Evolutionary conservation across 2,329 filamentous ascomycete species (phyloP), one percentile per base, ranked within the genome.

Genomic region (Fusarium continuum): DNA sequence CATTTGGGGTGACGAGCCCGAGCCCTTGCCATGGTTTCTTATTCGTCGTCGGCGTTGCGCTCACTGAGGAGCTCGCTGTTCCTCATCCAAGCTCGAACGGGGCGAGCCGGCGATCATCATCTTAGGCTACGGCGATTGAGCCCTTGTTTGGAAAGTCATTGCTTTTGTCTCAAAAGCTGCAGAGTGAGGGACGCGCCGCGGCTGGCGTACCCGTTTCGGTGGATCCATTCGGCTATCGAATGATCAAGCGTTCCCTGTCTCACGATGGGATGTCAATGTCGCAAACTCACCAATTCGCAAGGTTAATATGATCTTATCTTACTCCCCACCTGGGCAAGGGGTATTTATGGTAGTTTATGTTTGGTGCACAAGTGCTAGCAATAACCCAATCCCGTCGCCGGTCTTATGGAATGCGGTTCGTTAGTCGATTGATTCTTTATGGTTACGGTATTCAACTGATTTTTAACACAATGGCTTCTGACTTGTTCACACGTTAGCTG

Each of bases 71-170:
- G 47, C 31, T 56, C n/a, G n/a, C n/a, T n/a, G n/a, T n/a, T n/a
- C 22, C 31, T 32, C 17, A 50, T 41, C 44, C 19, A 32, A 44
- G 45, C 61, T 65, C 47, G 28, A 43, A 47, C 56, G 57, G 51
- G 51, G 40, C 64, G 41, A 43, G 38, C 57, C 51, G 60, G 32
- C 43, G 55, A 65, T 65, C 64, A 13, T 62, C 31, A 67, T 65
- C 55, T 65, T 55, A 39, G 56, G 23, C 44, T 41, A 60, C 20
- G 35, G 63, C 50, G 50, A 38, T 58, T 29, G 34, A 39, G 48
- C 28, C 43, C 26, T 49, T 49, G 40, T 46, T 49, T 13, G 51
- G 41, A 22, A 31, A 53, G 36, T 34, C 43, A 26, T 57, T 61
- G 38, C 43, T 50, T 56, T 36, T 29, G 17, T 63, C 35, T 31